These are phyloP conservation scores for Quercus variabilis DNA, from an alignment of 306 rosid species.

Conservation along the genomic window DNA sequence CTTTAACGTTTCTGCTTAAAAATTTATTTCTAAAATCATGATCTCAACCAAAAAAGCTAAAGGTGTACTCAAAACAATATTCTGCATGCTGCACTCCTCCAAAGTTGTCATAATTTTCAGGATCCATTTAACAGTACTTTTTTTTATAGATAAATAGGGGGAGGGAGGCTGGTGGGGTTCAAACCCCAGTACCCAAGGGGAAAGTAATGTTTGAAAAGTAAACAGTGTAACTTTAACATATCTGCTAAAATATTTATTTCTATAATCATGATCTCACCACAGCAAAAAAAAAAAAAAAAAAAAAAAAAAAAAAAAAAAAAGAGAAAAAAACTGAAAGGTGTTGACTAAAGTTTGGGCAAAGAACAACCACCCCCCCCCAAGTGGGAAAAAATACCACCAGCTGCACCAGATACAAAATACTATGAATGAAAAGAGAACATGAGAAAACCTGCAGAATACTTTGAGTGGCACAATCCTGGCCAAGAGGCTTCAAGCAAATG, in stretches of 20 bases:
- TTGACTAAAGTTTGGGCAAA: too few species aligned
- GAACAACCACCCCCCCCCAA: neutral
- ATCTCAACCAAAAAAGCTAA: neutral
- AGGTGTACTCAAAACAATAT: too few species aligned
- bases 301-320: neutral
- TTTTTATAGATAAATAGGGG: too few species aligned
- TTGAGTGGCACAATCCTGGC: constrained; percentile 93
- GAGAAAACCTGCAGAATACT: constrained; percentile 81
- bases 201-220: too few species aligned
- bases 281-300: neutral
- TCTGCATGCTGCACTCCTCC: too few species aligned
- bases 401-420: neutral
- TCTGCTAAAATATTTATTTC: neutral
- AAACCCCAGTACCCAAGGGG: too few species aligned
- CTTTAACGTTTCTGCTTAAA: neutral
- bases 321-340: too few species aligned
- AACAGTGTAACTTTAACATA: too few species aligned
- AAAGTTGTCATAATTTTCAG: too few species aligned
- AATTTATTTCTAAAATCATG: neutral
- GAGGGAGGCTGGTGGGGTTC: too few species aligned
- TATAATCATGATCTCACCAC: neutral
- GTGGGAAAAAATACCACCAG: neutral
- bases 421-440: neutral
- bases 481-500: constrained; percentile 94
- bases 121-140: neutral